Evolutionary conservation across 2,329 filamentous ascomycete species (phyloP), one percentile per base, ranked within the genome.

Genomic region (Coniochaeta prunicola): DNA sequence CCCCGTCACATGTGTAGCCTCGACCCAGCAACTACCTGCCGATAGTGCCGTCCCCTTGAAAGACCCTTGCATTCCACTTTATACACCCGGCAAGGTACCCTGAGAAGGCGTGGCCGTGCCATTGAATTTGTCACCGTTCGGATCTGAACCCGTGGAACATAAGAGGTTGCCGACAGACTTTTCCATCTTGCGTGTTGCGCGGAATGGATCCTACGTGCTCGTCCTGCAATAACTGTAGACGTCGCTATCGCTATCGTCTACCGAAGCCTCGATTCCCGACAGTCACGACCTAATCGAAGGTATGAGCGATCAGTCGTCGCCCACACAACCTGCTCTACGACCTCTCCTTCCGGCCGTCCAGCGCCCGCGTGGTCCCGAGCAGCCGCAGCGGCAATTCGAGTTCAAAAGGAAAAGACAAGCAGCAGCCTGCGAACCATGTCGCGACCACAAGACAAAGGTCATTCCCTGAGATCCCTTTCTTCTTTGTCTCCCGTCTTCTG

Each of bases 381-480:
- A 34, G 2, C 53, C 53, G 33, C 53, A 55, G 21, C 53, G 53
- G n/a, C 53, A 55, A 17, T 55, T 33, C 33, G 53, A 55, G 12
- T 55, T 55, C 53, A 55, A 55, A 24, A 36, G 33, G 10, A 55
- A 36, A 36, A 4, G 53, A 13, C 53, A 55, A 55, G 53, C 65
- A 8, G 69, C 69, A 3, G 69, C 69, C 3, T 71, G 69, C 55
- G 65, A 69, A 34, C 67, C 69, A 9, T 71, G 69, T 58, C 64
- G 68, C 55, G 69, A 60, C 53, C 65, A 68, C 59, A 71, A 71
- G 57, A 69, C 67, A 33, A 69, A 68, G 63, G 69, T 70, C n/a
- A 60, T 54, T 59, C 4, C 21, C 15, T 13, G n/a, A 17, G 12
- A 50, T 13, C 12, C n/a, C 1, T 17, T 50, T n/a, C 15, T 8